Conservation (phyloP, 805 yeast species). For the Suhomyces sp. region DNA sequence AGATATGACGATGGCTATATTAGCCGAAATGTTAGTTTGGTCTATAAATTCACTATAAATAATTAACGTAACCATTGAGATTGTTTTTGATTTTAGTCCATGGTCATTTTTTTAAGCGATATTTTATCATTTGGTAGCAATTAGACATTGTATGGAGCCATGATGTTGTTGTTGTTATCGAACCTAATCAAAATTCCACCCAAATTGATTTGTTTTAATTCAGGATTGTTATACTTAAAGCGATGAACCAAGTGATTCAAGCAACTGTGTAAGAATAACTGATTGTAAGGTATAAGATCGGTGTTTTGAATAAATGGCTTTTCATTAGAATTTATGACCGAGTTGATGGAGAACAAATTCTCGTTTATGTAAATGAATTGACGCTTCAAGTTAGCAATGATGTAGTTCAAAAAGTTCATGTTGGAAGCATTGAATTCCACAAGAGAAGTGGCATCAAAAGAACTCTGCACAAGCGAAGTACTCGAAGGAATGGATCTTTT, state of each 20-base stretch:
- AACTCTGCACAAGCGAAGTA: neutral
- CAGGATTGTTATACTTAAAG: conserved; percentile 9
- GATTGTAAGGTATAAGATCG: conserved; percentile 11
- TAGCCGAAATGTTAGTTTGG: too few species aligned
- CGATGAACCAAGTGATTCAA: conserved; percentile 8
- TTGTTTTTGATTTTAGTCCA: too few species aligned
- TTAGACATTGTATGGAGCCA: conserved; percentile 2
- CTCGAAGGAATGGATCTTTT: conserved; percentile 3
- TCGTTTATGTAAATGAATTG: conserved; percentile 18
- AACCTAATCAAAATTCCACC: conserved; percentile 17
- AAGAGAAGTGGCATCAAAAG: neutral
- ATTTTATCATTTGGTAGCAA: too few species aligned
- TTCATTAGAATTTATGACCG: conserved; percentile 16
- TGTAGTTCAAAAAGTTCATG: conserved; percentile 16
- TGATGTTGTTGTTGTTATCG: conserved; percentile 3
- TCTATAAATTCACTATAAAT: too few species aligned
- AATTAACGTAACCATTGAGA: too few species aligned
- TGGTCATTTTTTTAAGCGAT: too few species aligned
- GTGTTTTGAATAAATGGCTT: conserved; percentile 16
- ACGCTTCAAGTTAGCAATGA: conserved; percentile 17
- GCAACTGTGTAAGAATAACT: conserved; percentile 15
- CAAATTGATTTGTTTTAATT: conserved; percentile 12
- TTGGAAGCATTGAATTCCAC: conserved; percentile 13
- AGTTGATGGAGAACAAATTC: conserved; percentile 18
- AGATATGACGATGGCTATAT: too few species aligned